Evolutionary conservation across 2,329 filamentous ascomycete species (phyloP).

Genomic region (Coniochaeta prunicola): DNA sequence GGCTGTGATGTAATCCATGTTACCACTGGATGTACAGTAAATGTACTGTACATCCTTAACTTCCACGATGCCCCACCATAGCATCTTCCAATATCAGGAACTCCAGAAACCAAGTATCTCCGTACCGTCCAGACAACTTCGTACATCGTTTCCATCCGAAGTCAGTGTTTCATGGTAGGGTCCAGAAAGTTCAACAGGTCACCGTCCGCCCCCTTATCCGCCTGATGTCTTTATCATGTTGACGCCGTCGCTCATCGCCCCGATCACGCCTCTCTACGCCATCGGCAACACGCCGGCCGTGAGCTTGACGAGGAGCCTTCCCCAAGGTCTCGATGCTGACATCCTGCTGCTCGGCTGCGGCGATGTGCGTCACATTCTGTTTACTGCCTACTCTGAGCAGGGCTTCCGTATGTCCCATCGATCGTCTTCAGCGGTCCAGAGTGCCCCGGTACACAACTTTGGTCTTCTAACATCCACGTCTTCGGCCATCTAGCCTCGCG

Average conservation of each 20-base stretch:
- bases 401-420: constrained; percentile 1
- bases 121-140: too few relatives aligned
- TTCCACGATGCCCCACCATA: background rate
- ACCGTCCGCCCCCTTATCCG: background rate
- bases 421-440: background rate
- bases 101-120: too few relatives aligned
- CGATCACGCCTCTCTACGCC: constrained; percentile 32
- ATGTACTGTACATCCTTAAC: too few relatives aligned
- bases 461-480: constrained; percentile 14
- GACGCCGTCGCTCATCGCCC: constrained; percentile 24
- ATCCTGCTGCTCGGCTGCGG: constrained; percentile 49
- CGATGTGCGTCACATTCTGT: constrained; percentile 49
- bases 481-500: constrained; percentile 16
- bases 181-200: background rate
- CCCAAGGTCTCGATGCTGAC: constrained; percentile 39
- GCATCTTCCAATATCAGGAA: too few relatives aligned
- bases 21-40: too few relatives aligned
- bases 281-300: constrained; percentile 48
- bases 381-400: constrained; percentile 36
- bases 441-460: background rate
- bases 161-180: background rate
- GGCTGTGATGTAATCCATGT: too few relatives aligned
- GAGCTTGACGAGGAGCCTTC: constrained; percentile 37
- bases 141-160: too few relatives aligned
- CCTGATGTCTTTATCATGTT: constrained; percentile 22